A percentile compares a stretch with the other conserved stretches of the same genome.
Evolutionary conservation across 441 rosid species (phyloP).

Genomic region (Populus tomentosa): DNA sequence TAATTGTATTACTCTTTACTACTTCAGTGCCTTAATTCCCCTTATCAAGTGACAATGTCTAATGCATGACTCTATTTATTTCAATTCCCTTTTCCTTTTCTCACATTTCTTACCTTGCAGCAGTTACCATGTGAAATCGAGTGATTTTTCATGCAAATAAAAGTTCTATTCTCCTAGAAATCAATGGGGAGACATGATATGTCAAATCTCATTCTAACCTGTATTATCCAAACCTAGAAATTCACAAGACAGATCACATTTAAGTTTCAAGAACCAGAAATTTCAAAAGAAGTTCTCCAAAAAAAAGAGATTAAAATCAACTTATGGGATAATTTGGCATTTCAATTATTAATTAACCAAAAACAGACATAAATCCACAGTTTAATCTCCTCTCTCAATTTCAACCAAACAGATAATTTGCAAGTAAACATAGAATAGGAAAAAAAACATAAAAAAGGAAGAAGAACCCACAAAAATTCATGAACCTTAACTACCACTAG

Average conservation of each 20-base stretch:
- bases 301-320: background rate
- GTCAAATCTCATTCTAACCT: background rate
- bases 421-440: too few species aligned
- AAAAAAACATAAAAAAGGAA: background rate
- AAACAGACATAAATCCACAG: background rate
- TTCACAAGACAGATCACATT: background rate
- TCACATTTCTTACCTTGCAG: background rate
- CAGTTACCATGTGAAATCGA: background rate
- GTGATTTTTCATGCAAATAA: background rate
- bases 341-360: background rate
- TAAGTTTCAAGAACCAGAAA: background rate
- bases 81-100: background rate
- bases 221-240: background rate
- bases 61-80: background rate
- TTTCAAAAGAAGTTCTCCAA: background rate
- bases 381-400: background rate
- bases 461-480: background rate
- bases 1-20: background rate
- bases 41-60: background rate
- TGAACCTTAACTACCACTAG: background rate
- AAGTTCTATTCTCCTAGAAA: background rate
- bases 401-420: background rate
- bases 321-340: background rate
- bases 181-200: background rate
- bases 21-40: background rate